Evolutionary conservation across 1,139 yeast genomes (phyloP).

Genomic region (Scheffersomyces cryptocercus): DNA sequence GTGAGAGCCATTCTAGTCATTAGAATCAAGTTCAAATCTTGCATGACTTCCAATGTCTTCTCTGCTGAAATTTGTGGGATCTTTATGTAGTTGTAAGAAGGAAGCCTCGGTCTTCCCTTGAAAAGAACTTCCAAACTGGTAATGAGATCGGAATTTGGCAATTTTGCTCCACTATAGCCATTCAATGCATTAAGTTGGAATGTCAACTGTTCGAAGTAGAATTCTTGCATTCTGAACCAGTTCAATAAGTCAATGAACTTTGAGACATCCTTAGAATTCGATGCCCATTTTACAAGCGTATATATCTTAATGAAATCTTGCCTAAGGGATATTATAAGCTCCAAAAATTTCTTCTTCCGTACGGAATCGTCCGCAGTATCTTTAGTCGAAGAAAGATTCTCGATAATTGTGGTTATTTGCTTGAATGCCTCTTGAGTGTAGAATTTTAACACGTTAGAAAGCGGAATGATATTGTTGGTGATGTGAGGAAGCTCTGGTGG

Average conservation of each 20-base stretch:
- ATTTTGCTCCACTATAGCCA: constrained; percentile 76
- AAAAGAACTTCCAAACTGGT: constrained; percentile 85
- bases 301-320: constrained; percentile 82
- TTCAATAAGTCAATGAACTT: constrained; percentile 80
- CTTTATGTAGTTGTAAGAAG: constrained; percentile 61
- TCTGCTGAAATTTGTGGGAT: constrained; percentile 53
- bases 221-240: constrained; percentile 79
- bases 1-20: constrained; percentile 74
- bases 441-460: constrained; percentile 58
- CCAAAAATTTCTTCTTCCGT: constrained; percentile 68
- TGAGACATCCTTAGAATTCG: constrained; percentile 67
- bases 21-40: constrained; percentile 70
- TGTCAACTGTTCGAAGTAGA: constrained; percentile 61
- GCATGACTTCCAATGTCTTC: constrained; percentile 61
- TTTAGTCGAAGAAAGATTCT: constrained; percentile 45
- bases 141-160: constrained; percentile 84
- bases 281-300: constrained; percentile 86
- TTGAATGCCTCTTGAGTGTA: constrained; percentile 65
- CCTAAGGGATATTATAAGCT: constrained; percentile 66
- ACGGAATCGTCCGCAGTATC: constrained; percentile 52
- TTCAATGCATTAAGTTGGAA: constrained; percentile 58
- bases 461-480: constrained; percentile 66
- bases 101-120: constrained; percentile 74
- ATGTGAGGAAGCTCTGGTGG: constrained; percentile 70
- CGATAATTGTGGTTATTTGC: constrained; percentile 62